These are phyloP conservation scores for Phialocephala subalpina DNA, from an alignment of 2,329 filamentous ascomycete species.

Conservation along the genomic window DNA sequence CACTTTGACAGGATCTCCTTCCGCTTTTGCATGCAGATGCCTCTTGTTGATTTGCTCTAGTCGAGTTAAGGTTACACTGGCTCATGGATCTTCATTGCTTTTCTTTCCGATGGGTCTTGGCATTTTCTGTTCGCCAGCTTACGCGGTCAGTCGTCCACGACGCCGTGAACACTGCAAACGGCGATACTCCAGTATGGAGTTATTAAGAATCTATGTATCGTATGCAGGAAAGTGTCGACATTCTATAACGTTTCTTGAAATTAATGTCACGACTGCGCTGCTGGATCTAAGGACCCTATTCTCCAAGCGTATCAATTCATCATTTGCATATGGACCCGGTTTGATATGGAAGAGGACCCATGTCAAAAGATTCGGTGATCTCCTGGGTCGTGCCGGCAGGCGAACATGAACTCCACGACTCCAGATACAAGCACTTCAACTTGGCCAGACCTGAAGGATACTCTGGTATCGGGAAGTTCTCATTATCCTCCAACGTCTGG, in stretches of 20 bases:
- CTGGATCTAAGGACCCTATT: neutral
- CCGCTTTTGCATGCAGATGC: neutral
- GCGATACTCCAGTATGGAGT: neutral
- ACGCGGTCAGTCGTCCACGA: conserved; percentile 1
- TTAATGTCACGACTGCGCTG: neutral
- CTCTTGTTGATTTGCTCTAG: neutral
- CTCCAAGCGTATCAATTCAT: neutral
- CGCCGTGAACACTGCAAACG: neutral
- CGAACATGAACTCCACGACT: conserved; percentile 4
- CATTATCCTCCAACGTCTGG: neutral
- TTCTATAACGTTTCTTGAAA: neutral
- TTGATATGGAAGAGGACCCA: neutral
- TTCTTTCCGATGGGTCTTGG: neutral
- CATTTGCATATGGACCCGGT: neutral
- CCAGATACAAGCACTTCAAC: neutral
- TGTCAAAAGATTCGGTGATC: neutral
- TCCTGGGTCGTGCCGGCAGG: neutral
- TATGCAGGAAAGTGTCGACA: neutral
- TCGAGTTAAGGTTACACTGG: neutral
- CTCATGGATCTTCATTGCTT: conserved; percentile 9
- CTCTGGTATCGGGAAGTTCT: neutral
- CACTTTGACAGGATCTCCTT: neutral
- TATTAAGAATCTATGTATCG: neutral
- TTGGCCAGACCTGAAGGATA: conserved; percentile 2
- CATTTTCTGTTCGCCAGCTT: neutral